Evolutionary conservation across 2,329 filamentous ascomycete species (phyloP).

Genomic region (Mollisiaceae sp.): DNA sequence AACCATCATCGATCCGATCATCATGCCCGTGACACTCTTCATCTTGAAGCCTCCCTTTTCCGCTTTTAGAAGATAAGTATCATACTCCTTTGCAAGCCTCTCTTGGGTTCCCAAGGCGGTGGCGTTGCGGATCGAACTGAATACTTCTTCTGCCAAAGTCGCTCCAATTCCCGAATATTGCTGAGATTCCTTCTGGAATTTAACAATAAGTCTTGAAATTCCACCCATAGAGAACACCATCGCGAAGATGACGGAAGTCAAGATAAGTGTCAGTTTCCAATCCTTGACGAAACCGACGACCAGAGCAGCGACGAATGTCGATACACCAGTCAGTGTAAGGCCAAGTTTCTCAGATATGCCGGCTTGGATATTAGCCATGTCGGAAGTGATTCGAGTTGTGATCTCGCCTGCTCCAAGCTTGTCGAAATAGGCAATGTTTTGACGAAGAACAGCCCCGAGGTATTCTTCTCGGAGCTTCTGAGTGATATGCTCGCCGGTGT

Average conservation of each 20-base stretch:
- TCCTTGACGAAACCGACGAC: constrained; percentile 86
- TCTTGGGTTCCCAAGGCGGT: constrained; percentile 90
- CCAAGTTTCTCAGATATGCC: constrained; percentile 88
- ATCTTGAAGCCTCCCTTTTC: constrained; percentile 74
- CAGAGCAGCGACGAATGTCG: constrained; percentile 85
- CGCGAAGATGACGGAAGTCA: constrained; percentile 78
- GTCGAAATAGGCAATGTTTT: constrained; percentile 92
- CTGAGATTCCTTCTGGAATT: constrained; percentile 76
- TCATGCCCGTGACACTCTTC: constrained; percentile 72
- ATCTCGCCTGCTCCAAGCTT: constrained; percentile 89
- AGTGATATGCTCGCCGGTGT: constrained; percentile 77
- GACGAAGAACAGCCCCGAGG: constrained; percentile 77
- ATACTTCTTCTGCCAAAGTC: constrained; percentile 87
- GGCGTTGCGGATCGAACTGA: constrained; percentile 89
- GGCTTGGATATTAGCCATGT: constrained; percentile 90
- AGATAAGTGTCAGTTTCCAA: constrained; percentile 89
- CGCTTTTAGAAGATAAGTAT: constrained; percentile 71
- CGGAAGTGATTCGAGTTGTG: constrained; percentile 87
- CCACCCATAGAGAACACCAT: constrained; percentile 75
- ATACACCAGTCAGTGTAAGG: constrained; percentile 74
- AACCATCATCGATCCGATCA: constrained; percentile 82
- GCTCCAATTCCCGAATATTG: constrained; percentile 81
- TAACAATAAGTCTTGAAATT: constrained; percentile 76
- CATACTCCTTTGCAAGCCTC: constrained; percentile 81
- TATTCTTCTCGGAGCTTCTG: constrained; percentile 81